Conservation (phyloP, 2,329 filamentous ascomycete genomes). For the Chrysoporthe deuterocubensis region DNA sequence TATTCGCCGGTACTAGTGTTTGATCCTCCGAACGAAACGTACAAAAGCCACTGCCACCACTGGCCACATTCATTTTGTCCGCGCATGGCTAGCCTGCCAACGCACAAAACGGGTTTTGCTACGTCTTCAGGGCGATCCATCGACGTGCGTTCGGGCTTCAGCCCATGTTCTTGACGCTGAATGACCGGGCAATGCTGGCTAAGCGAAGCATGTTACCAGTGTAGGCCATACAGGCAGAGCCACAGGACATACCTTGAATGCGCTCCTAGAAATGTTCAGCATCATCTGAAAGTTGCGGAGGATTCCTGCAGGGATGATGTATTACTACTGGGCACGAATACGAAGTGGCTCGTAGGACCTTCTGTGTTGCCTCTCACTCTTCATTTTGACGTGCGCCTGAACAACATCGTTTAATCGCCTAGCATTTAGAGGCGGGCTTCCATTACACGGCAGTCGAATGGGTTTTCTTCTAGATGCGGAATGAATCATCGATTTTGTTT, state of each 20-base stretch:
- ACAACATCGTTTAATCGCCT: background rate
- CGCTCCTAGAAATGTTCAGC: background rate
- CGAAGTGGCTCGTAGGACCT: background rate
- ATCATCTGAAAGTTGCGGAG: background rate
- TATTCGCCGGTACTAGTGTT: background rate
- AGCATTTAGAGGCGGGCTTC: background rate
- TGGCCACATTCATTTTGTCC: background rate
- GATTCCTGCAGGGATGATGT: background rate
- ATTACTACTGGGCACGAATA: background rate
- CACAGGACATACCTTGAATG: background rate
- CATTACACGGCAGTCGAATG: background rate
- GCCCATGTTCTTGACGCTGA: background rate
- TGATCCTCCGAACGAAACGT: constrained; percentile 2
- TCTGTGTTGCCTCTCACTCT: background rate
- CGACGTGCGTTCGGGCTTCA: background rate
- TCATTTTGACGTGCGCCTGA: no score
- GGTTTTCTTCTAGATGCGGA: background rate
- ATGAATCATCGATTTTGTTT: background rate
- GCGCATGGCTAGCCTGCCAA: background rate
- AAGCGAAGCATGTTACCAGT: background rate
- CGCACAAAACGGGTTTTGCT: background rate
- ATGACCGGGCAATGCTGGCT: background rate
- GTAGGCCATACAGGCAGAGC: background rate
- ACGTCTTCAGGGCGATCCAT: background rate
- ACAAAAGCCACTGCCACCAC: background rate